These are phyloP conservation scores for Blumeria hordei DNA, from an alignment of 2,329 filamentous ascomycete genomes.

Conservation along the genomic window DNA sequence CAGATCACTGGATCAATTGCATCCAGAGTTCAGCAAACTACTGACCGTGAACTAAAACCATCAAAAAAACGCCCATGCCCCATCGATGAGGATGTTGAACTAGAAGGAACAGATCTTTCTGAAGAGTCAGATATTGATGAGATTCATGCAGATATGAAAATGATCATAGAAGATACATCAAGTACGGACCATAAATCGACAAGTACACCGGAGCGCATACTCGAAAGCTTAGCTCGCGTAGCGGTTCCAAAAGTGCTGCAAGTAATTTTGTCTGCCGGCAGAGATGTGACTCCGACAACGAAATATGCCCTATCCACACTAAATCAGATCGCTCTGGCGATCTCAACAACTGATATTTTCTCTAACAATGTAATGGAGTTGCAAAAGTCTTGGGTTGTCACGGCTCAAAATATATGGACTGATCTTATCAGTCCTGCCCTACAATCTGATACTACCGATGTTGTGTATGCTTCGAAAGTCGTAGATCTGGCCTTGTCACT, in stretches of 20 bases:
- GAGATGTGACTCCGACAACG: constrained; percentile 21
- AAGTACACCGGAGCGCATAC: constrained; percentile 8
- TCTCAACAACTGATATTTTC: constrained; percentile 34
- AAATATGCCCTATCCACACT: constrained; percentile 32
- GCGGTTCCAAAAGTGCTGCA: constrained; percentile 12
- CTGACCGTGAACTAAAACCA: constrained; percentile 21
- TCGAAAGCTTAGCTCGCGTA: constrained; percentile 12
- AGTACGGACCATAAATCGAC: constrained; percentile 19
- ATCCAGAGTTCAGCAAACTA: constrained; percentile 28
- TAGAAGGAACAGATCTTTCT: constrained; percentile 19
- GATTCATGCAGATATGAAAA: constrained; percentile 39
- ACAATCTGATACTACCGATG: constrained; percentile 33
- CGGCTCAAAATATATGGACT: constrained; percentile 31
- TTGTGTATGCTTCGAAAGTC: constrained; percentile 35
- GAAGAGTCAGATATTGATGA: constrained; percentile 27
- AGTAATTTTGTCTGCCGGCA: constrained; percentile 5
- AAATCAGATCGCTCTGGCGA: constrained; percentile 44
- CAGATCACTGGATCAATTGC: constrained; percentile 41
- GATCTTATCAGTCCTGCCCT: constrained; percentile 31
- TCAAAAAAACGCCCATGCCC: constrained; percentile 20
- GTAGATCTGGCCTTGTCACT: constrained; percentile 43
- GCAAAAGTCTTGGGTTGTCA: constrained; percentile 27
- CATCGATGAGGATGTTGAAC: constrained; percentile 8
- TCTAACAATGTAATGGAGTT: constrained; percentile 26
- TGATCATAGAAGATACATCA: constrained; percentile 26